These are phyloP conservation scores for Populus pruinosa DNA, from an alignment of 345 rosid genomes.

Conservation along the genomic window DNA sequence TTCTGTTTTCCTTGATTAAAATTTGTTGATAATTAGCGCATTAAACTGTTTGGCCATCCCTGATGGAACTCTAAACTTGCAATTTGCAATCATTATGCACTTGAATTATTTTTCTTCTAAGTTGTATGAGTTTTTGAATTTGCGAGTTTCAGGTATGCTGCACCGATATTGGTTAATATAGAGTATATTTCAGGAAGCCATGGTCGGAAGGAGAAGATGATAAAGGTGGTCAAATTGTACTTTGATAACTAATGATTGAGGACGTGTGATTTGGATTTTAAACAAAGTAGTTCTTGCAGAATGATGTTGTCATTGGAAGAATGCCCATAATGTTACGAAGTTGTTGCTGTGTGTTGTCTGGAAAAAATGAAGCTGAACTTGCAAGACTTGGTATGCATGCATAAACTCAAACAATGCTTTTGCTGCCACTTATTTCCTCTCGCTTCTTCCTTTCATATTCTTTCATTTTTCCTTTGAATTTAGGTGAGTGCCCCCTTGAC, in stretches of 20 bases:
- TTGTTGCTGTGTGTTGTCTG: slow-evolving; percentile 62
- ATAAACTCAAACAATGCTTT: slow-evolving; percentile 7
- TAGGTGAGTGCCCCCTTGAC: slow-evolving; percentile 97
- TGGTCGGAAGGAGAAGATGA: slow-evolving; percentile 30
- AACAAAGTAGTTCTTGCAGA: slow-evolving; percentile 40
- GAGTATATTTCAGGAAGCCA: slow-evolving; percentile 62
- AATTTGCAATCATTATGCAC: neutral
- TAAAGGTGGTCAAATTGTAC: slow-evolving; percentile 46
- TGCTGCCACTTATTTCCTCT: neutral
- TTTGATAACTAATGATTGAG: neutral
- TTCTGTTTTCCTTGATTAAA: too few species aligned
- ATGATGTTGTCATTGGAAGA: slow-evolving; percentile 63
- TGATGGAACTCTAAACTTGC: too few species aligned
- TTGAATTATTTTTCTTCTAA: neutral
- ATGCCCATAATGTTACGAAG: slow-evolving; percentile 94
- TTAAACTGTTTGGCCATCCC: too few species aligned
- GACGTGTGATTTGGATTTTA: slow-evolving; percentile 2
- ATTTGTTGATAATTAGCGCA: too few species aligned
- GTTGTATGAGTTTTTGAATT: neutral
- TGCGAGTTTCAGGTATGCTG: slow-evolving; percentile 60
- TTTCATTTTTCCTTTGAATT: slow-evolving; percentile 14
- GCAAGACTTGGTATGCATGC: slow-evolving; percentile 67
- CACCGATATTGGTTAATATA: slow-evolving; percentile 71
- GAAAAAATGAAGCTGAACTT: slow-evolving; percentile 93
- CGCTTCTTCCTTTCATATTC: neutral